Base-by-base conservation (phyloP, 805 yeast species). In the Schwanniomyces yamadae region DNA sequence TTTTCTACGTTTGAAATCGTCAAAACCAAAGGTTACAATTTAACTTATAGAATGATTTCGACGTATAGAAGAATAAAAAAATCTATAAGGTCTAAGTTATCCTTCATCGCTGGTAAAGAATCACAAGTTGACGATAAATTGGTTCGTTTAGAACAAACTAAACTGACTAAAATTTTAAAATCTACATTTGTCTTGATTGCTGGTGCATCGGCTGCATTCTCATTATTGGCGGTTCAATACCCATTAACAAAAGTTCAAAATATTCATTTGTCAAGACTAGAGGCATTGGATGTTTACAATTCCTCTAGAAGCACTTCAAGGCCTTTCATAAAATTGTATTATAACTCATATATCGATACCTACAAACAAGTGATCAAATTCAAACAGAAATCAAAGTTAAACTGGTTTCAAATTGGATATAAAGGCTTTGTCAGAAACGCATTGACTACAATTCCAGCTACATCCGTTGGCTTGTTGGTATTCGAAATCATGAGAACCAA, bases 141-240 rank as follows among this genome's bases (percentile, higher is more conserved):
- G 20, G 45, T 58, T 15, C 45, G 50, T 23, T 40, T 62, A 20
- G 71, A 63, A 39, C 57, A 59, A 27, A 55, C 53, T 18, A 42
- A 68, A 31, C 67, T 61, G 69, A 62, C 69, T 0, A 74, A 71
- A 40, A 65, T 78, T n/a, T 52, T 86, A 25, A 78, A 76, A 47
- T 81, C 90, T 2, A 56, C 82, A 1, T 85, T 83, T 54, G 76
- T 88, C 4, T 70, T 91, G 19, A 49, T 83, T 6, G 96, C 95
- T 0, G 98, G 98, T 13, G 87, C 93, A 7, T 69, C 84, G 5
- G 96, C 97, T 1, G 91, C 96, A 0, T 66, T 81, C 13, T 69
- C 87, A 0, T 64, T 90, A 14, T 79, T 90, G 42, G 71, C 81
- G 3, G 80, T 90, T 4, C 96, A 88, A 49, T 88, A 82, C 47